phyloP scores from a whole-genome alignment of 2,329 filamentous ascomycete genomes.

The Oidium heveae region DNA sequence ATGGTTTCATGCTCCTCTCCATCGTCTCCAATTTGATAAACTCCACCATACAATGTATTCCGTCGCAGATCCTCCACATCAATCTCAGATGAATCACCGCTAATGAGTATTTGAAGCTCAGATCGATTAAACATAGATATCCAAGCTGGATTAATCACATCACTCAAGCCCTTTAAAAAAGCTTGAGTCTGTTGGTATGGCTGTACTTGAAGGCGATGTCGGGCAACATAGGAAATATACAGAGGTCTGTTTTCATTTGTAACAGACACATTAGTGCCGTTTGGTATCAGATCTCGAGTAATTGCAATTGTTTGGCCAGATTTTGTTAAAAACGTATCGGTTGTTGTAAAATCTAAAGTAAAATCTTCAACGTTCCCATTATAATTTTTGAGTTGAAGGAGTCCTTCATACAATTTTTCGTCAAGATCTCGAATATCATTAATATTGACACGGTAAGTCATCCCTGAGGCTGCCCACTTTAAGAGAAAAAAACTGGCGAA shows the following conservation, averaged over 20 bases:
- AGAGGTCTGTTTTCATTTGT: slow-evolving; percentile 80
- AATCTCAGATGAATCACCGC: slow-evolving; percentile 65
- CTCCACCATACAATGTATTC: slow-evolving; percentile 68
- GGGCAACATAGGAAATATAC: slow-evolving; percentile 83
- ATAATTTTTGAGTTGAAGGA: slow-evolving; percentile 66
- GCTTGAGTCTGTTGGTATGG: slow-evolving; percentile 60
- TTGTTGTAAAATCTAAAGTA: slow-evolving; percentile 69
- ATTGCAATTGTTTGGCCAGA: slow-evolving; percentile 29
- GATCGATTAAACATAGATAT: slow-evolving; percentile 96
- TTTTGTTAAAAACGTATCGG: slow-evolving; percentile 32
- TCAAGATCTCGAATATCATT: slow-evolving; percentile 89
- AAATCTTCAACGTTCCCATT: slow-evolving; percentile 57
- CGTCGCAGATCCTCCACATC: slow-evolving; percentile 63
- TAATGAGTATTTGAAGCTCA: slow-evolving; percentile 80
- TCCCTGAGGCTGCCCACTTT: slow-evolving; percentile 63
- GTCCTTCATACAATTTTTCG: slow-evolving; percentile 67
- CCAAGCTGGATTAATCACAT: slow-evolving; percentile 81
- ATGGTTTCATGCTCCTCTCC: slow-evolving; percentile 65
- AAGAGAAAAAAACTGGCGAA: slow-evolving; percentile 92
- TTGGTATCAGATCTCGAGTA: slow-evolving; percentile 49
- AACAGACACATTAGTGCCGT: slow-evolving; percentile 52
- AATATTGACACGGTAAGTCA: slow-evolving; percentile 67
- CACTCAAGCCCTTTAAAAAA: slow-evolving; percentile 63
- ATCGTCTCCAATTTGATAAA: slow-evolving; percentile 80
- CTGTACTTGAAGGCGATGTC: slow-evolving; percentile 64